Base-by-base conservation (phyloP, 2,329 filamentous ascomycete species). In the Diaporthe citrichinensis region DNA sequence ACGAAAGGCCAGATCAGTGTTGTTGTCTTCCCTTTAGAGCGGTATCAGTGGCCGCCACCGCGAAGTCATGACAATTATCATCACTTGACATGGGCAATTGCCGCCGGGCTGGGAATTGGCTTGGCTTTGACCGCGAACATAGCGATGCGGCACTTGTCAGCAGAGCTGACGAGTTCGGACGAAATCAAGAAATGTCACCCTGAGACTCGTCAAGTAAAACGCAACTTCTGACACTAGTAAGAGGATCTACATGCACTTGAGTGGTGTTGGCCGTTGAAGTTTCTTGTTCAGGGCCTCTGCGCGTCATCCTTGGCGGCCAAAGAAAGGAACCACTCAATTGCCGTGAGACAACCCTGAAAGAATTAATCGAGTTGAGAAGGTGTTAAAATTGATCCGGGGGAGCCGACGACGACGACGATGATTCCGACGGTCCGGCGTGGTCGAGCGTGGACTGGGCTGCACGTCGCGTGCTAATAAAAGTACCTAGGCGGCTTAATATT, bases 401-500 rank as follows among this genome's bases (percentile, higher is more conserved):
- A 25, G 34, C 65, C 65, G 46, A 53, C 31, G 9, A 51, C 23
- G 36, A 61, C 23, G 23, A 53, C 20, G 6, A 25, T 14, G 46
- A 39, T 25, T 51, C 28, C 62, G 44, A 68, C 8, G 46, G 46
- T 23, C 31, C n/a, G 34, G 49, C 9, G 15, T 55, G 65, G 17
- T 20, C 12, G 41, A 41, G 49, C 14, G 65, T 41, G 58, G 23
- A 41, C 20, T 41, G 23, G 23, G 23, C n/a, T 61, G 65, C 34
- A 69, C 8, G 65, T 69, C 65, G 65, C 34, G 65, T 55, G 65
- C 65, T 55, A 55, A 55, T 25, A 41, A 55, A 68, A 68, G 62
- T 49, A 62, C 39, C 25, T 28, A 28, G 59, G 25, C 25, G 9
- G 46, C 62, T 53, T 53, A 39, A 68, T 69, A 55, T 55, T 69